These are phyloP conservation scores for Amauroascus verrucosus DNA, from an alignment of 2,329 filamentous ascomycete species.

Conservation along the genomic window DNA sequence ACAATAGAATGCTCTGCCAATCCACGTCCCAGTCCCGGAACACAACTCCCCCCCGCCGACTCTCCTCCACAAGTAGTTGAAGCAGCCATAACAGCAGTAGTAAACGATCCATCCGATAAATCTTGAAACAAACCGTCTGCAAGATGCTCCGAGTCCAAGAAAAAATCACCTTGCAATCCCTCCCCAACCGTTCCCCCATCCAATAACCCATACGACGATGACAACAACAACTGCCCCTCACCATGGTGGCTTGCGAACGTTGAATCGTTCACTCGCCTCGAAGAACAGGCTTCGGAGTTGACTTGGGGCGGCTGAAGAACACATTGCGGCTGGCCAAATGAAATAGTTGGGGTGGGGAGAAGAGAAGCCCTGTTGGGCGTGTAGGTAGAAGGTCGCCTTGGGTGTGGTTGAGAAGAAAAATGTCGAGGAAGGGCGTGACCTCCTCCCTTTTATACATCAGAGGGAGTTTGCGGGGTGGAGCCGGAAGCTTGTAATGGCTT, in stretches of 20 bases:
- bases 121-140: background rate
- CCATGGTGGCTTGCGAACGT: slow-evolving; percentile 12
- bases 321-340: slow-evolving; percentile 9
- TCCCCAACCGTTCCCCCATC: slow-evolving; percentile 1
- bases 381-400: background rate
- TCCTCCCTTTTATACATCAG: background rate
- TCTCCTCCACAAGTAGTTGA: background rate
- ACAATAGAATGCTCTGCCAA: background rate
- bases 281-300: background rate
- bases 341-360: slow-evolving; percentile 10
- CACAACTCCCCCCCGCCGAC: background rate
- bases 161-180: background rate
- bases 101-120: background rate
- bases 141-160: background rate
- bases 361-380: slow-evolving; percentile 8
- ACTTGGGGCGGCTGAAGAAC: background rate
- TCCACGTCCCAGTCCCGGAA: background rate
- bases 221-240: background rate
- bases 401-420: background rate
- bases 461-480: background rate
- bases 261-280: background rate
- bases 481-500: background rate
- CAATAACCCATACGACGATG: background rate
- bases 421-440: background rate
- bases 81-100: too few relatives aligned